Conservation (phyloP, 1,284 basidiomycete genomes). For the Ganoderma sinense region DNA sequence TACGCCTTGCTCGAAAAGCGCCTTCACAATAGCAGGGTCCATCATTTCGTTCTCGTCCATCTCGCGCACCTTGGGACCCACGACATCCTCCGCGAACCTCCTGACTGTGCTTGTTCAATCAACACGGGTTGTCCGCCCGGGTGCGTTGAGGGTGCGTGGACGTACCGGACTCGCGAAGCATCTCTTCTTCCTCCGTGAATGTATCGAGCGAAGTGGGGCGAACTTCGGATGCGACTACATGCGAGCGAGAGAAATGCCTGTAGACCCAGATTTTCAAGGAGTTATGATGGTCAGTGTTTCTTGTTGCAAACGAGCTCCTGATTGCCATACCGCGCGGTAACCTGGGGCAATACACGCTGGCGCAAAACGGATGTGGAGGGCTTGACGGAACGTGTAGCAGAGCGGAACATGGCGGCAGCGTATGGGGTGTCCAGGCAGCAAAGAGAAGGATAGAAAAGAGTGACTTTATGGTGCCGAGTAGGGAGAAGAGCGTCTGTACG, state of each 20-base stretch:
- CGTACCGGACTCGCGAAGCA: slow-evolving; percentile 88
- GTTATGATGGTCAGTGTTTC: background rate
- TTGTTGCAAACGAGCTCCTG: background rate
- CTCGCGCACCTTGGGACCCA: slow-evolving; percentile 90
- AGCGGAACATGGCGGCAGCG: slow-evolving; percentile 19
- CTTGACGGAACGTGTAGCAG: slow-evolving; percentile 23
- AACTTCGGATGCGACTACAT: slow-evolving; percentile 25
- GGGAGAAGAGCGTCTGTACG: background rate
- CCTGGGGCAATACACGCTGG: slow-evolving; percentile 42
- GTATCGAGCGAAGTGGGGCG: slow-evolving; percentile 71
- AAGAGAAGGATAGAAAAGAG: background rate
- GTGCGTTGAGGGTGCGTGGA: slow-evolving; percentile 8
- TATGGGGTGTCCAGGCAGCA: background rate
- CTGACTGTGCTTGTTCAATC: slow-evolving; percentile 58
- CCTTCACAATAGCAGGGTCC: slow-evolving; percentile 90
- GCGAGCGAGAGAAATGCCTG: slow-evolving; percentile 31
- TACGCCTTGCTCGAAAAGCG: slow-evolving; percentile 95
- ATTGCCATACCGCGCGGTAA: slow-evolving; percentile 16
- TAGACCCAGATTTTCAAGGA: background rate
- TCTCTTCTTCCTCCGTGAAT: slow-evolving; percentile 91
- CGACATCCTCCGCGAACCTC: slow-evolving; percentile 89
- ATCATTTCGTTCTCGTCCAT: slow-evolving; percentile 99
- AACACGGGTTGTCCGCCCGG: background rate
- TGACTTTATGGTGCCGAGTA: background rate
- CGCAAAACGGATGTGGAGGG: slow-evolving; percentile 46